Evolutionary conservation across 2,329 filamentous ascomycete species (phyloP).

Genomic region (Rhexocercosporidium sp.): DNA sequence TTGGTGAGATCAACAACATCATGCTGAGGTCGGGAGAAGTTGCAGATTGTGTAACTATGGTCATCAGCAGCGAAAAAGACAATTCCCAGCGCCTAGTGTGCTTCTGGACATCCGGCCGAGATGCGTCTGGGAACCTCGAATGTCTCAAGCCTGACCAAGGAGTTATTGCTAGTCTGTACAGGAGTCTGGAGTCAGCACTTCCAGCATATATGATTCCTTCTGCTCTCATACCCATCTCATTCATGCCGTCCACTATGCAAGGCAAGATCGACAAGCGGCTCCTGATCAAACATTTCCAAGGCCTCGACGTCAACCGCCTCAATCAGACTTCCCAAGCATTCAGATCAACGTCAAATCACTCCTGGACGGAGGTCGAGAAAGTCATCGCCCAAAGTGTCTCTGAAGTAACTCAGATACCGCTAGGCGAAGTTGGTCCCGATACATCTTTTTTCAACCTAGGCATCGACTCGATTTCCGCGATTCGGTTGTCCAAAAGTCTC

Average conservation of each 20-base stretch:
- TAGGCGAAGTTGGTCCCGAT: constrained; percentile 59
- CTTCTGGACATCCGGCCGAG: constrained; percentile 65
- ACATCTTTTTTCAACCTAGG: constrained; percentile 80
- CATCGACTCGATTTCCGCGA: constrained; percentile 83
- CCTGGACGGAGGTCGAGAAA: constrained; percentile 61
- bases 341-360: constrained; percentile 29
- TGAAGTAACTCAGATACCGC: constrained; percentile 52
- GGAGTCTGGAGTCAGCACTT: constrained; percentile 59
- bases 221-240: constrained; percentile 70
- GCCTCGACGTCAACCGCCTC: constrained; percentile 53
- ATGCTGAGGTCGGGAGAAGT: constrained; percentile 59
- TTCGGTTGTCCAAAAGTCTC: constrained; percentile 67
- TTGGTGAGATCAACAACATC: constrained; percentile 73
- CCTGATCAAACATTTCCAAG: constrained; percentile 55
- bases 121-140: constrained; percentile 15
- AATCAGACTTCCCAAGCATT: constrained; percentile 38
- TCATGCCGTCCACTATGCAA: constrained; percentile 73
- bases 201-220: constrained; percentile 82
- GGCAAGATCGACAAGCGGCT: constrained; percentile 72
- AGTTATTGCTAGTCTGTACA: constrained; percentile 55
- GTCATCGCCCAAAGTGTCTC: constrained; percentile 61
- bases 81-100: constrained; percentile 62
- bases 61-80: constrained; percentile 51
- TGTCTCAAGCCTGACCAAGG: constrained; percentile 46
- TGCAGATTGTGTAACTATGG: constrained; percentile 66